Percentiles rank a stretch among this genome's conserved stretches.
phyloP scores from a whole-genome alignment of 805 yeast genomes.

The Starmera caribaea region DNA sequence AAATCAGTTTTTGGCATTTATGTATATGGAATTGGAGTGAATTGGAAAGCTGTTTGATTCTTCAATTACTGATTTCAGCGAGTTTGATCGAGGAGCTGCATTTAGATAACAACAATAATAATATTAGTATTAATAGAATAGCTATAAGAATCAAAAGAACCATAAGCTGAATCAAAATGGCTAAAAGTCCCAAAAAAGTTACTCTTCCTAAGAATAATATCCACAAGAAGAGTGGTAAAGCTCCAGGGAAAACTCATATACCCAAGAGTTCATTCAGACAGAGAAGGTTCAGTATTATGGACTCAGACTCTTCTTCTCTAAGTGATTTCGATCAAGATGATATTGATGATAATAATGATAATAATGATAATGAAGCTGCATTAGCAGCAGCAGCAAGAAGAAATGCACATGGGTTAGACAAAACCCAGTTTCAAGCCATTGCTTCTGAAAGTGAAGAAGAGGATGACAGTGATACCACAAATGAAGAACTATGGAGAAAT shows the following conservation, averaged over 20 bases:
- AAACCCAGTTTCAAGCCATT: slow-evolving; percentile 21
- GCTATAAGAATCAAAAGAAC: background rate
- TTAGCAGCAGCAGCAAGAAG: slow-evolving; percentile 15
- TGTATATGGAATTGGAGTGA: no score
- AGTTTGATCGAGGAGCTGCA: background rate
- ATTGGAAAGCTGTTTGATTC: no score
- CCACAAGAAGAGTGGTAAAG: slow-evolving; percentile 15
- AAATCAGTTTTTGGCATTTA: no score
- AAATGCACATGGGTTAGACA: slow-evolving; percentile 19
- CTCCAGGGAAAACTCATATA: slow-evolving; percentile 19
- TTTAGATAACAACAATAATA: background rate
- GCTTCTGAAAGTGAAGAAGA: slow-evolving; percentile 23
- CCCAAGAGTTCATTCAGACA: slow-evolving; percentile 19
- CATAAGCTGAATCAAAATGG: slow-evolving; percentile 17
- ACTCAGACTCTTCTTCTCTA: slow-evolving; percentile 31
- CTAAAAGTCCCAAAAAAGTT: slow-evolving; percentile 21
- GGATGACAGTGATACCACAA: slow-evolving; percentile 11
- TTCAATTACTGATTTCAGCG: no score
- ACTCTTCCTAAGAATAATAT: slow-evolving; percentile 16
- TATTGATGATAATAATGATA: slow-evolving; percentile 7
- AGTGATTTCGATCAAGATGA: slow-evolving; percentile 29
- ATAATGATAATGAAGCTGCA: slow-evolving; percentile 11
- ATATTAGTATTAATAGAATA: no score
- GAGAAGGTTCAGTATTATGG: slow-evolving; percentile 33
- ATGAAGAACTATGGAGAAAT: slow-evolving; percentile 19